A percentile compares a stretch with the other conserved stretches of the same genome.
phyloP scores from a whole-genome alignment of 2,329 filamentous ascomycete genomes.

The Trichoderma asperellum region DNA sequence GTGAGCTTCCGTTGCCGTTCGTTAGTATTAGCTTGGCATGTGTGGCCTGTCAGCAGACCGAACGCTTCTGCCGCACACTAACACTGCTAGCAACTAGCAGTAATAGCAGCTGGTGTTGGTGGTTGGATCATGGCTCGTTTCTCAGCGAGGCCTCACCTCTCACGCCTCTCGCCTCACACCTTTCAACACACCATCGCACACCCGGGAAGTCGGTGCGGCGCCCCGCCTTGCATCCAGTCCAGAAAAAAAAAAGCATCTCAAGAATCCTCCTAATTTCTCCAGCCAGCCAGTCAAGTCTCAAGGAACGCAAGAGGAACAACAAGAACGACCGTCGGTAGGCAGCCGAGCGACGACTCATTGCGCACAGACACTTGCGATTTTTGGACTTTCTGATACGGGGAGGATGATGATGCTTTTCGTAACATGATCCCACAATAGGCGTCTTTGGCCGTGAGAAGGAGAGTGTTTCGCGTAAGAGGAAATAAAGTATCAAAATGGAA shows the following conservation, averaged over 20 bases:
- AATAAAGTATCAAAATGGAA: not conserved
- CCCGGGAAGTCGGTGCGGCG: slow-evolving; percentile 11
- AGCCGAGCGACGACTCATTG: not conserved
- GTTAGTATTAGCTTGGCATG: not conserved
- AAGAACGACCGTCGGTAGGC: slow-evolving; percentile 7
- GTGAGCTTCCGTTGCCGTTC: slow-evolving; percentile 14
- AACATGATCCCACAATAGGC: slow-evolving; percentile 10
- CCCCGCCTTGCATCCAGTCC: not conserved
- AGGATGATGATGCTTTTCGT: not conserved
- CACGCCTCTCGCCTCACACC: not conserved
- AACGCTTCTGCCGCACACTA: not conserved
- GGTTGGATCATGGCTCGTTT: not conserved
- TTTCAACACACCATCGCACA: not conserved
- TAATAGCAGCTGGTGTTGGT: not conserved
- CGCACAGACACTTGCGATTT: not conserved
- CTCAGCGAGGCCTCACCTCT: slow-evolving; percentile 12
- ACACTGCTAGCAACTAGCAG: not conserved
- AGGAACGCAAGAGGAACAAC: not conserved
- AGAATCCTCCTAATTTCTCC: slow-evolving; percentile 6
- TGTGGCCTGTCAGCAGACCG: slow-evolving; percentile 23
- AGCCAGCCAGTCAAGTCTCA: not conserved
- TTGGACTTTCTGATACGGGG: slow-evolving; percentile 13
- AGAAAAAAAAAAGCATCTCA: not conserved
- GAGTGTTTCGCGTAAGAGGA: not conserved
- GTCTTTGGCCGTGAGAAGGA: not conserved